Conservation (phyloP, 148 eudicot species). For the Pouteria glomerata region DNA sequence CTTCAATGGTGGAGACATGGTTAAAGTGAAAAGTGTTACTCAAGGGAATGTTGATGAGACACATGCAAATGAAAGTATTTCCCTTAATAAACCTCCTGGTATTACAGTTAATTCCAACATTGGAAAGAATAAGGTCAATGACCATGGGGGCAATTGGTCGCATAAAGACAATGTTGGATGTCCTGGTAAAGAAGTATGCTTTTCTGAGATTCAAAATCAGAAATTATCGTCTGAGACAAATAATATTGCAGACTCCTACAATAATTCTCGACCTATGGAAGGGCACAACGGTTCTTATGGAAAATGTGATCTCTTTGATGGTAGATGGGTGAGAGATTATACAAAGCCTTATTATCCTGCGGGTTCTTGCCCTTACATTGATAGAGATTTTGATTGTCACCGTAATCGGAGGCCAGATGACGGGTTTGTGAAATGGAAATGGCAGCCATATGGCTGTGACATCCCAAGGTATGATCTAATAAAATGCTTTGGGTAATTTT, state of each 20-base stretch:
- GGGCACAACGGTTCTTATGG: not conserved
- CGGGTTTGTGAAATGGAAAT: conserved; percentile 63
- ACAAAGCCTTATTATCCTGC: conserved; percentile 58
- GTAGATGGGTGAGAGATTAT: conserved; percentile 78
- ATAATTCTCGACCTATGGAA: not conserved
- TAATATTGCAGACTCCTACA: not conserved
- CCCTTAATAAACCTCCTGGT: no score
- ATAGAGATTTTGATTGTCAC: conserved; percentile 74
- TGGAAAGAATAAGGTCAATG: not conserved
- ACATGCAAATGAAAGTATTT: no score
- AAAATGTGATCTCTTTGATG: conserved; percentile 75
- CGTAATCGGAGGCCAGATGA: conserved; percentile 68
- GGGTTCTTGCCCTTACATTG: conserved; percentile 74
- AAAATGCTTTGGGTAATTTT: not conserved
- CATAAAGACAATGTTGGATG: not conserved
- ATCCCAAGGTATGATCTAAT: conserved; percentile 47
- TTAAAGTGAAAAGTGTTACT: not conserved
- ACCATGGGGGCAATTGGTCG: no score
- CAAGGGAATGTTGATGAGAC: not conserved
- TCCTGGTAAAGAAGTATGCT: not conserved
- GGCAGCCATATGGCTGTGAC: conserved; percentile 80
- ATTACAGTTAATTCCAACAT: no score
- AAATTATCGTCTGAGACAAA: not conserved
- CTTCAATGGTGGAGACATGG: conserved; percentile 1
- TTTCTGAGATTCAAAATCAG: not conserved